Base-by-base conservation (phyloP, 805 yeast species). In the Candida methanosorbosa region DNA sequence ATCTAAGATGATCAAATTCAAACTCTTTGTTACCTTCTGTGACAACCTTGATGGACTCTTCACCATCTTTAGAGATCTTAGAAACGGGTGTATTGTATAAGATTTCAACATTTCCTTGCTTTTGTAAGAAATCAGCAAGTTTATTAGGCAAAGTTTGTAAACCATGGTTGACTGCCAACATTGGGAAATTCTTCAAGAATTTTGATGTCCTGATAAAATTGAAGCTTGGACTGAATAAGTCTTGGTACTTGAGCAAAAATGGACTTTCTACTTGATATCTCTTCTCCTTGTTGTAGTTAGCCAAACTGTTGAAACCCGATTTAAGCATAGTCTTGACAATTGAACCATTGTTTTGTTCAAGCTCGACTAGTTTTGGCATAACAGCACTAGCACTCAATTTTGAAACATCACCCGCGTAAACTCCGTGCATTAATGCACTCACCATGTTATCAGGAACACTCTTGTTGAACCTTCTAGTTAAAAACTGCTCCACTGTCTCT, bases 371-470 rank as follows among this genome's bases (percentile, higher is more conserved):
- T 9, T 56, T 46, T 3, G 78, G 76, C 41, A 84, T 51, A 0
- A 84, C 65, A 4, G 81, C 65, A 16, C 70, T 59, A 0, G 81
- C 75, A 61, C 95, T 82, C 32, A 90, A 56, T 37, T 71, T 62
- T 5, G 66, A 48, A 2, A 76, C 66, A 54, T 88, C 94, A n/a
- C 85, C 92, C 1, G 94, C 96, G 55, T 87, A 90, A 1, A 92
- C 77, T 0, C 98, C 98, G 49, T 87, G 86, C 52, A 81, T 64
- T 4, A 87, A 59, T 0, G 95, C 97, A 56, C 95, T 82, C 16
- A 82, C 58, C 12, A 90, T 57, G 33, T 83, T 78, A 38, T 59
- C 61, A 3, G 70, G 62, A n/a, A 59, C 16, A 8, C 64, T 61
- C 8, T 64, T 62, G 3, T 88, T 88, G 51, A 87, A 79, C 40